A percentile compares a stretch with the other conserved stretches of the same genome.
phyloP scores from a whole-genome alignment of 2,329 filamentous ascomycete species.

The Pseudovirgaria hyperparasitica region DNA sequence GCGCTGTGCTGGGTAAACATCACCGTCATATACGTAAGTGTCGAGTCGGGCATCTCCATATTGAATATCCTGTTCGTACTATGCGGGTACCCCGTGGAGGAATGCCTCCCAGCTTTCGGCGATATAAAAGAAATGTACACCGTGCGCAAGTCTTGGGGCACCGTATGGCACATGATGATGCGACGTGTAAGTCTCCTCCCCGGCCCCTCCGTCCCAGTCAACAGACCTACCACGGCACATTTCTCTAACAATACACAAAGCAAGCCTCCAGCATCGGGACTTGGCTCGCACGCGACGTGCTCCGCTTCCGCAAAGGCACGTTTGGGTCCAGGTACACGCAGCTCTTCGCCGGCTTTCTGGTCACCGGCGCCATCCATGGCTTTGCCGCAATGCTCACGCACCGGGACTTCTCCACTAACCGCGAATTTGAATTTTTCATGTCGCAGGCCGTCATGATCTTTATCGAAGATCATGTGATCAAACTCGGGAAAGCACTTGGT shows the following conservation, averaged over 20 bases:
- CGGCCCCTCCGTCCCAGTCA: too few relatives aligned
- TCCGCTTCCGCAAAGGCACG: slow-evolving; percentile 12
- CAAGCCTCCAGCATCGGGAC: slow-evolving; percentile 8
- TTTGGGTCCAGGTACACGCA: slow-evolving; percentile 19
- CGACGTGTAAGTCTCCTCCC: slow-evolving; percentile 12
- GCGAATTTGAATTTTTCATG: slow-evolving; percentile 10
- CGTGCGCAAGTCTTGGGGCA: slow-evolving; percentile 13
- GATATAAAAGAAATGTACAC: slow-evolving; percentile 9
- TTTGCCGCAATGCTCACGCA: slow-evolving; percentile 9
- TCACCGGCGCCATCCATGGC: slow-evolving; percentile 11
- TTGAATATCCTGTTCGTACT: slow-evolving; percentile 10
- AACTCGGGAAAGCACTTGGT: slow-evolving; percentile 10
- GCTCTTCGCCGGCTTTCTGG: slow-evolving; percentile 13
- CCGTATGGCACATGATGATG: slow-evolving; percentile 15
- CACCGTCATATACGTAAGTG: slow-evolving; percentile 8
- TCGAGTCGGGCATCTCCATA: slow-evolving; percentile 9
- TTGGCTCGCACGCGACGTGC: slow-evolving; percentile 10
- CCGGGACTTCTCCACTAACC: slow-evolving; percentile 9
- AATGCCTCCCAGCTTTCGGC: slow-evolving; percentile 15
- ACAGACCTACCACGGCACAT: too few relatives aligned
- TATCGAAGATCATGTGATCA: slow-evolving; percentile 18
- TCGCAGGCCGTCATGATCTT: slow-evolving; percentile 14
- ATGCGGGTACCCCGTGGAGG: slow-evolving; percentile 8
- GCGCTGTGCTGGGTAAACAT: slow-evolving; percentile 11
- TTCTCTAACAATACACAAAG: too few relatives aligned